Percentiles rank a stretch among this genome's conserved stretches.
phyloP scores from a whole-genome alignment of 108 stramenopile genomes.

The Seminavis robusta region DNA sequence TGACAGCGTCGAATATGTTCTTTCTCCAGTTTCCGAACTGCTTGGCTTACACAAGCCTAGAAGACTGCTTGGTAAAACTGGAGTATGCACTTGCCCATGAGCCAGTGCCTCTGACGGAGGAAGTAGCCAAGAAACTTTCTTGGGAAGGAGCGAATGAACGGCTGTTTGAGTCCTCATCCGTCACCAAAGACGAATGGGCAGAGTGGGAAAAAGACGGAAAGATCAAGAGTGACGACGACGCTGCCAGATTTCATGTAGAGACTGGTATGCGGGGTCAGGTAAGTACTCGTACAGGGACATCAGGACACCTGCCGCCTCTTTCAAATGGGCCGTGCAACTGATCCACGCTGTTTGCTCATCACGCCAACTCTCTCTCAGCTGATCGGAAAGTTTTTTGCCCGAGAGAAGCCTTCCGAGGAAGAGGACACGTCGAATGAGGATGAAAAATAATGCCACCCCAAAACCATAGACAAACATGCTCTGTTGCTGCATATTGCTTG shows the following conservation, averaged over 20 bases:
- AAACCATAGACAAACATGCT: background rate
- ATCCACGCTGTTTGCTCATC: no score
- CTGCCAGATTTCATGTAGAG: slow-evolving; percentile 52
- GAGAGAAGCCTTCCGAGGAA: no score
- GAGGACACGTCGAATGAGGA: background rate
- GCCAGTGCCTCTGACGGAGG: slow-evolving; percentile 75
- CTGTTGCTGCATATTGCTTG: no score
- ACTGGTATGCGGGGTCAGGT: slow-evolving; percentile 44
- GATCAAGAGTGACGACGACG: slow-evolving; percentile 49
- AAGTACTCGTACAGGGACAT: slow-evolving; percentile 10
- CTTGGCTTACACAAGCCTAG: slow-evolving; percentile 61
- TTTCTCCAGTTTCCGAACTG: slow-evolving; percentile 83
- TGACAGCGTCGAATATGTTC: slow-evolving; percentile 81
- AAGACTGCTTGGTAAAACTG: slow-evolving; percentile 71
- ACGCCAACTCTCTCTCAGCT: no score
- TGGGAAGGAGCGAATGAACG: slow-evolving; percentile 96
- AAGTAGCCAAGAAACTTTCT: slow-evolving; percentile 56
- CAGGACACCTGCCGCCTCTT: background rate
- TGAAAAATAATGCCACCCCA: background rate
- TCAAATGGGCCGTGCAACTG: no score
- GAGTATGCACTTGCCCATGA: slow-evolving; percentile 61
- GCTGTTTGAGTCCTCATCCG: slow-evolving; percentile 50
- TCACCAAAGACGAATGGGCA: slow-evolving; percentile 52
- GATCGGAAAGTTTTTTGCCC: no score
- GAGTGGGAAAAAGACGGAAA: slow-evolving; percentile 40